A percentile compares a stretch with the other conserved stretches of the same genome.
Evolutionary conservation across 805 yeast genomes (phyloP).

Genomic region (Ogataea henricii): DNA sequence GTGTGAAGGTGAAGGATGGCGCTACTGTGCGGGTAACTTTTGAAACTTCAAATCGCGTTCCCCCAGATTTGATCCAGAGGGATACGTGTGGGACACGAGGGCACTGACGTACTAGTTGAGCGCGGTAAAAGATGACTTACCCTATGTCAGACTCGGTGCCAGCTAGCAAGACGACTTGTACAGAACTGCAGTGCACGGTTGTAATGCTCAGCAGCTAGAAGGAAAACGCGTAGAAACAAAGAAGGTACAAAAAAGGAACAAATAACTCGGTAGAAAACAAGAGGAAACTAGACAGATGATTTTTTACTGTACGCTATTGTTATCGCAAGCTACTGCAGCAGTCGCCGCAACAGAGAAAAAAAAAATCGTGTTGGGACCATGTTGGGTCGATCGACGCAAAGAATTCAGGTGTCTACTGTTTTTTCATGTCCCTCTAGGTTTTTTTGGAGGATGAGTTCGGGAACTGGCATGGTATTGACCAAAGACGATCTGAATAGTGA

Average conservation of each 20-base stretch:
- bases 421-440: not conserved
- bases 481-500: no score
- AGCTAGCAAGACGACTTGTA: no score
- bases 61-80: not conserved
- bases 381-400: conserved; percentile 1
- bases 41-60: not conserved
- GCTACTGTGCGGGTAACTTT: not conserved
- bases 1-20: no score
- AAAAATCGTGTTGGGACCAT: not conserved
- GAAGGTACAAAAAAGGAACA: not conserved
- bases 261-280: not conserved
- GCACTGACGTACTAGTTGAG: no score
- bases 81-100: not conserved
- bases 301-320: not conserved
- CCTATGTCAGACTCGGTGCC: no score
- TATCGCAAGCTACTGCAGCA: not conserved
- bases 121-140: no score
- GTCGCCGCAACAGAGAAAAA: not conserved
- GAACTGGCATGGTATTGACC: no score
- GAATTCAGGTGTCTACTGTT: not conserved
- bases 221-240: not conserved
- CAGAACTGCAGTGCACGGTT: no score
- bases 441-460: not conserved
- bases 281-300: not conserved
- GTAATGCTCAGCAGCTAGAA: not conserved